A percentile compares a stretch with the other conserved stretches of the same genome.
Evolutionary conservation across 2,329 filamentous ascomycete species (phyloP).

Genomic region (Phialophora chinensis): DNA sequence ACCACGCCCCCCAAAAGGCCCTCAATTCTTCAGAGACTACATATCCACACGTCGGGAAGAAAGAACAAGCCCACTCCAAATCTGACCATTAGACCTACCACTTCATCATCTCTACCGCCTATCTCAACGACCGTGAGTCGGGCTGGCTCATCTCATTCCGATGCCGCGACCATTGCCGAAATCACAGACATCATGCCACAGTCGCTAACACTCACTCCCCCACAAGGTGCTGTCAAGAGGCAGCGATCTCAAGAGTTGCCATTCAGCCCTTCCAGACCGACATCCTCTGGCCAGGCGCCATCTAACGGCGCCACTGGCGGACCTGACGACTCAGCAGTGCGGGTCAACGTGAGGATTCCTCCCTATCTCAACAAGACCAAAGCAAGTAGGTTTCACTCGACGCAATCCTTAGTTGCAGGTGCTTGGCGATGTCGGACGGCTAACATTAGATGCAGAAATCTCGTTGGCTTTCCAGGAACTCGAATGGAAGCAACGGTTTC

Average conservation of each 20-base stretch:
- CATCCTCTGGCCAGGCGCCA: conserved; percentile 22
- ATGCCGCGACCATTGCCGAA: conserved; percentile 36
- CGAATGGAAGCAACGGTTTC: conserved; percentile 64
- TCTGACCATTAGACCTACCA: conserved; percentile 35
- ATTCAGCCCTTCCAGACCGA: conserved; percentile 9
- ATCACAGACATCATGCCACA: conserved; percentile 38
- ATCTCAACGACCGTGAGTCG: conserved; percentile 29
- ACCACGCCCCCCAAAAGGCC: conserved; percentile 28
- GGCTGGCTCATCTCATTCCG: conserved; percentile 34
- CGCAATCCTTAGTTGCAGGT: background rate
- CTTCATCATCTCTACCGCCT: conserved; percentile 31
- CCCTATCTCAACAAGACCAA: conserved; percentile 37
- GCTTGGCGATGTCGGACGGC: background rate
- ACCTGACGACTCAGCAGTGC: conserved; percentile 20
- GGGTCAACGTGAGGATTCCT: conserved; percentile 33
- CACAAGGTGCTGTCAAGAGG: conserved; percentile 32
- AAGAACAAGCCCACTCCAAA: conserved; percentile 33
- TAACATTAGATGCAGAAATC: conserved; percentile 54
- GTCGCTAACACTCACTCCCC: conserved; percentile 34
- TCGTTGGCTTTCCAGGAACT: conserved; percentile 66
- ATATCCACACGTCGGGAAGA: conserved; percentile 35
- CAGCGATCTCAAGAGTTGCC: conserved; percentile 36
- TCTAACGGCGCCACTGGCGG: conserved; percentile 20
- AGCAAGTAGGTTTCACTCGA: conserved; percentile 32
- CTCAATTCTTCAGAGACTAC: conserved; percentile 38